Percentiles rank a stretch among this genome's conserved stretches.
These are phyloP conservation scores for Jimgerdemannia flammicorona DNA, from an alignment of 192 early-diverging fungal species.

Conservation along the genomic window DNA sequence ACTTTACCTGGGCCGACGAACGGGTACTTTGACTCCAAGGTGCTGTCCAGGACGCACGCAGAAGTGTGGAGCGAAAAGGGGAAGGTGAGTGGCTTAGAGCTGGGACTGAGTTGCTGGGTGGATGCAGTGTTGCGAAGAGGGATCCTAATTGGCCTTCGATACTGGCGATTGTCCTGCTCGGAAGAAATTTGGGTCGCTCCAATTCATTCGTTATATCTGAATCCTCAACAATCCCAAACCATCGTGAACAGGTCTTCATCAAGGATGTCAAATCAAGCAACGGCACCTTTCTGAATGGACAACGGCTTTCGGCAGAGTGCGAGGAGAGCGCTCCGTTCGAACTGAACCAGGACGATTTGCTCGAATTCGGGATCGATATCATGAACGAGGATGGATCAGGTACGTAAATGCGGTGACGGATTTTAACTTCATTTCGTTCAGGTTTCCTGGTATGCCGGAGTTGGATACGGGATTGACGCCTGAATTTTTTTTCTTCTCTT, in stretches of 20 bases:
- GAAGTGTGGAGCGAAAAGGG: slow-evolving; percentile 64
- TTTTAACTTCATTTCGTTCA: too few relatives aligned
- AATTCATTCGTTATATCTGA: background rate
- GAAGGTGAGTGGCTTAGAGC: slow-evolving; percentile 27
- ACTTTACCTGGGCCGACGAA: slow-evolving; percentile 58
- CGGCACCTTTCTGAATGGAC: slow-evolving; percentile 78
- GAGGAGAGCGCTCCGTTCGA: slow-evolving; percentile 53
- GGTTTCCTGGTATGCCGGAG: too few relatives aligned
- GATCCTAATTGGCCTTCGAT: too few relatives aligned
- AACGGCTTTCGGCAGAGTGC: slow-evolving; percentile 63
- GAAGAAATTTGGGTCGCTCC: too few relatives aligned
- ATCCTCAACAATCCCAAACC: background rate
- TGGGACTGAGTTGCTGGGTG: background rate
- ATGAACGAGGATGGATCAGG: slow-evolving; percentile 64
- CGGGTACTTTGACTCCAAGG: slow-evolving; percentile 84
- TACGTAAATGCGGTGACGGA: slow-evolving; percentile 16
- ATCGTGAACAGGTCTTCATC: slow-evolving; percentile 51
- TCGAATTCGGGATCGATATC: slow-evolving; percentile 84
- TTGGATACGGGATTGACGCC: too few relatives aligned
- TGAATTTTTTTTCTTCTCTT: background rate
- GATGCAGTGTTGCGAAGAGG: background rate
- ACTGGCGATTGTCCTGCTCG: too few relatives aligned
- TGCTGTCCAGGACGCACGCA: slow-evolving; percentile 71
- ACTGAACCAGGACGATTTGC: slow-evolving; percentile 52
- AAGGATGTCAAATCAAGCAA: slow-evolving; percentile 76